A percentile compares a stretch with the other conserved stretches of the same genome.
Conservation (phyloP, 139 green algal species). For the Chlorella sp. region DNA sequence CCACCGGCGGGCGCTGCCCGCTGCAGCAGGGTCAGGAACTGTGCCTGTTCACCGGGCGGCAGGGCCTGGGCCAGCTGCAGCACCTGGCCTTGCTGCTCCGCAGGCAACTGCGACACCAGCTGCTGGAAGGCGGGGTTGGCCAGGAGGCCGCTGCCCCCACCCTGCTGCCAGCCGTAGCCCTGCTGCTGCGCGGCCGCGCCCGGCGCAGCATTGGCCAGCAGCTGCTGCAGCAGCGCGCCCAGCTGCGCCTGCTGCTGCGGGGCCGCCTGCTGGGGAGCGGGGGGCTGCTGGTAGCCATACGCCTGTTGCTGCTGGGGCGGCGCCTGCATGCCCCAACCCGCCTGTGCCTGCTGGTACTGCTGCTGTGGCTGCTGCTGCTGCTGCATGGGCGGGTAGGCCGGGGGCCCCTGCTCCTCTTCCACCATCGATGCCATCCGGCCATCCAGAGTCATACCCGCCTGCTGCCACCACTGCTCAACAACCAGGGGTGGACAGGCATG, state of each 20-base stretch:
- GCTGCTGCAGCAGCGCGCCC: neutral
- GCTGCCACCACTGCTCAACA: neutral
- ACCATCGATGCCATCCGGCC: constrained; percentile 1
- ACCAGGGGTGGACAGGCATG: too few relatives aligned
- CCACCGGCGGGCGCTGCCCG: too few relatives aligned
- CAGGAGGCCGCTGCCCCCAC: too few relatives aligned
- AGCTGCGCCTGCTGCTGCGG: neutral
- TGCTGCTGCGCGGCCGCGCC: too few relatives aligned
- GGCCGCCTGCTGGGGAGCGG: neutral
- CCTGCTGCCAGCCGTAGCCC: too few relatives aligned
- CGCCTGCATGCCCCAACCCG: neutral
- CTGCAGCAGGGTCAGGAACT: too few relatives aligned
- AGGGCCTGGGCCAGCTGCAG: neutral
- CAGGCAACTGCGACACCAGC: neutral
- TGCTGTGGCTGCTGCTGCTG: neutral
- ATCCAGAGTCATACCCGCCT: constrained; percentile 16
- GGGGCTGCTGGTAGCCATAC: neutral
- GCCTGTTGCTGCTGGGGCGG: neutral
- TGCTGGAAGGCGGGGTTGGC: neutral
- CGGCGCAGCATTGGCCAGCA: neutral
- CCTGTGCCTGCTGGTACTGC: neutral
- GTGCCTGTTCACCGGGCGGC: neutral
- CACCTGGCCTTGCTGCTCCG: constrained; percentile 5
- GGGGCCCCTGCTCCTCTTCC: neutral
- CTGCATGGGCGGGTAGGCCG: neutral